Percentiles rank a stretch among this genome's conserved stretches.
Evolutionary conservation across 1,284 basidiomycete genomes (phyloP).

Genomic region (Schizopora paradoxa): DNA sequence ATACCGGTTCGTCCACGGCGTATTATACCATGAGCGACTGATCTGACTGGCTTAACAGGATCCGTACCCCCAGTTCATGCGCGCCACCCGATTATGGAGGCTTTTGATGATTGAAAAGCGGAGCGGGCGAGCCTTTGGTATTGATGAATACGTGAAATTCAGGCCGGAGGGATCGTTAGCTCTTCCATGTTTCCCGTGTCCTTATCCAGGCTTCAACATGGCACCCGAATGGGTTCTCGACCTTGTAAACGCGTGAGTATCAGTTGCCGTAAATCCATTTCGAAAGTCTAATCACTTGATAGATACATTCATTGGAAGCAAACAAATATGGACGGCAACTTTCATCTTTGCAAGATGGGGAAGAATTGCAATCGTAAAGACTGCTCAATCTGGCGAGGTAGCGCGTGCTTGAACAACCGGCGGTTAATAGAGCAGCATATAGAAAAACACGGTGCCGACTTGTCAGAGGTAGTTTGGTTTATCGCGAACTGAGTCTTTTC

Average conservation of each 20-base stretch:
- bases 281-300: conserved; percentile 2
- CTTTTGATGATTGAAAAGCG: background rate
- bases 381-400: conserved; percentile 23
- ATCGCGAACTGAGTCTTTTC: background rate
- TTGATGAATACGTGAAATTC: background rate
- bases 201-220: background rate
- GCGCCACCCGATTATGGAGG: background rate
- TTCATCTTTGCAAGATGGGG: conserved; percentile 22
- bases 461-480: conserved; percentile 10
- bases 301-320: conserved; percentile 12
- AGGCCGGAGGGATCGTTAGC: background rate
- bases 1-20: background rate
- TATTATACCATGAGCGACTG: background rate
- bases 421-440: conserved; percentile 19
- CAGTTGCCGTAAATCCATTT: background rate
- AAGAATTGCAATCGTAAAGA: conserved; percentile 28
- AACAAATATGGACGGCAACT: conserved; percentile 25
- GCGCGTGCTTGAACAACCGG: conserved; percentile 23
- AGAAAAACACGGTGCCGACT: conserved; percentile 14
- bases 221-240: conserved; percentile 10
- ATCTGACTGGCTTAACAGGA: background rate
- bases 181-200: background rate
- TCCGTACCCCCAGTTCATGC: background rate
- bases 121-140: background rate
- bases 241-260: conserved; percentile 10